Base-by-base conservation (phyloP, 345 rosid species). In the Triadica sebifera region DNA sequence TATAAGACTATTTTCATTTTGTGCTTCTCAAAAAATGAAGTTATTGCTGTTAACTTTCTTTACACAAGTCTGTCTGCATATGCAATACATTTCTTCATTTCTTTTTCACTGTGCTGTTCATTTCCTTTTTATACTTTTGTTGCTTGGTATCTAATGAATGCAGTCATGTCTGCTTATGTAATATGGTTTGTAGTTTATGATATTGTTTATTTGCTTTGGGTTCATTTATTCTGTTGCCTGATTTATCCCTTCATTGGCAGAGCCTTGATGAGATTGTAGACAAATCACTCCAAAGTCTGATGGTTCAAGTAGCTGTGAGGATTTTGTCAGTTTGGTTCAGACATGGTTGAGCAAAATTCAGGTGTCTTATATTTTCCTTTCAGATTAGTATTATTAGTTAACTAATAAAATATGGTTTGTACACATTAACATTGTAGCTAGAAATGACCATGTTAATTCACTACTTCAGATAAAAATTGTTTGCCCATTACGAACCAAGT, bases 221-320 rank as follows among this genome's bases (percentile, higher is more conserved):
- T 51, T 55, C 64, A 13, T 22, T 59, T 60, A 59, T 74, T 46
- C 46, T 45, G 64, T 67, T 16, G 39, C 74, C 70, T 81, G 53
- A 74, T 69, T 57, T 86, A 41, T 67, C 47, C 24, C 17, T 58
- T 65, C 47, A 63, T 66, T 78, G 86, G 81, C 88, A 95, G 98
- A 84, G 91, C 80, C 88, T 85, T 69, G 96, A 93, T 85, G 99
- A 95, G 83, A 93, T 95, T 76, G 69, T 83, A 24, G 91, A 88
- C 61, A 95, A 85, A 76, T 83, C 81, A 12, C 87, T 93, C 57
- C 70, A 20, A 53, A 89, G 93, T 79, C 63, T 73, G 91, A 93
- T 88, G 94, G 94, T 46, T 83, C 90, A 64, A 74, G 66, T 75
- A 85, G 78, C 62, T 91, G 96, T 78, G 93, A 91, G 84, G 98